Base-by-base conservation (phyloP, 2,329 filamentous ascomycete species). In the Hypoxylon sp. region DNA sequence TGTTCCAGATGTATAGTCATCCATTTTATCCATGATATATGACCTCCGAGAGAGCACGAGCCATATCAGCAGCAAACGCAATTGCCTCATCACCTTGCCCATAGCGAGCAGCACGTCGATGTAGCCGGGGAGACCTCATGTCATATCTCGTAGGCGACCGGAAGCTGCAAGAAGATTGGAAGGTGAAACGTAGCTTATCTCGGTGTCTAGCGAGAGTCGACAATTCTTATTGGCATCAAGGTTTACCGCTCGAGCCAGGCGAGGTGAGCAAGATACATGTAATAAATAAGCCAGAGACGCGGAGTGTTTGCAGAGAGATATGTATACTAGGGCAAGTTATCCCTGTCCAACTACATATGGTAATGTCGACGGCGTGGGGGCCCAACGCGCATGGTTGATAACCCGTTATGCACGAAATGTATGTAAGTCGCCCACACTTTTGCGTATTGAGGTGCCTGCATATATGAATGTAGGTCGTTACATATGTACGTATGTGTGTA, bases 251-350 rank as follows among this genome's bases (percentile, higher is more conserved):
- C 38, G 56, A 46, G 48, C 41, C 48, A 57, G 57, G 38, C 52
- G 57, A 60, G 50, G 45, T 63, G 61, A 61, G 56, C 41, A 51
- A 32, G 57, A 68, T 60, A n/a, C n/a, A n/a, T n/a, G n/a, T n/a
- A 63, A 36, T 43, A 45, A 63, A 63, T 58, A 62, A 53, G 48
- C 21, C 48, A 56, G 30, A 52, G 30, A 13, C 49, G 49, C 23
- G 48, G 43, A 64, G 28, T 25, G 19, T 50, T 50, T 43, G 13
- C 36, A 52, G 36, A 21, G 0, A 45, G 21, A 23, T 45, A 45
- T 45, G 46, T 30, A 17, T 34, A 46, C 41, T 34, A 34, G 48
- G 28, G 48, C 30, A 19, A n/a, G 21, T 5, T 46, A 62, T 53
- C 59, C 59, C 25, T 46, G 62, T 50, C 53, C 43, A 30, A 48